phyloP scores from a whole-genome alignment of 148 eudicot species.

The Suaeda aralocaspica region DNA sequence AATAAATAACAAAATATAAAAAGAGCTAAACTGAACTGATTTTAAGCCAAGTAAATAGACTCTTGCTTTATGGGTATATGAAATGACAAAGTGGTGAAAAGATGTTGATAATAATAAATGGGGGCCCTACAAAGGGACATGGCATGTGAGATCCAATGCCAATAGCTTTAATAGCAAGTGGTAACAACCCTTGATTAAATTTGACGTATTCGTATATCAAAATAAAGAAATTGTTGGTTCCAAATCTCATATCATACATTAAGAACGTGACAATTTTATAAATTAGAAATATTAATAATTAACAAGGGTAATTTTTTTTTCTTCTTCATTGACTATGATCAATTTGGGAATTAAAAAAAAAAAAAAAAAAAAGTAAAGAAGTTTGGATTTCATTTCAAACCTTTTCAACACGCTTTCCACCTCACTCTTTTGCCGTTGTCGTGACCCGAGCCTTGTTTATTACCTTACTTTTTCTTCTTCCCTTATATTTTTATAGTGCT shows the following conservation, averaged over 20 bases:
- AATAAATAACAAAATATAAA: no score
- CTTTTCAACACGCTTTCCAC: slow-evolving; percentile 2
- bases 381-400: background rate
- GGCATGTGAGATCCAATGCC: slow-evolving; percentile 9
- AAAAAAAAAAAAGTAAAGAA: no score
- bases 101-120: no score
- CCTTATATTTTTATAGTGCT: background rate
- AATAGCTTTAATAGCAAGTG: background rate
- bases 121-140: slow-evolving; percentile 6
- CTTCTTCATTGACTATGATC: no score
- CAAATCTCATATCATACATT: background rate
- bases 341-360: no score
- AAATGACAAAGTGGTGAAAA: no score
- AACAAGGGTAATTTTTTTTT: no score
- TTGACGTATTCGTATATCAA: background rate
- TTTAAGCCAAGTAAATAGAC: no score
- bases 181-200: background rate
- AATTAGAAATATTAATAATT: no score
- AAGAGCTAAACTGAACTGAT: no score
- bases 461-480: background rate
- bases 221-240: background rate
- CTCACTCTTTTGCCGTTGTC: background rate
- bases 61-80: no score
- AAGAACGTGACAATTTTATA: slow-evolving; percentile 10
- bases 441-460: background rate